Evolutionary conservation across 208 protist species (phyloP).

Genomic region (Phytomonas sp.): DNA sequence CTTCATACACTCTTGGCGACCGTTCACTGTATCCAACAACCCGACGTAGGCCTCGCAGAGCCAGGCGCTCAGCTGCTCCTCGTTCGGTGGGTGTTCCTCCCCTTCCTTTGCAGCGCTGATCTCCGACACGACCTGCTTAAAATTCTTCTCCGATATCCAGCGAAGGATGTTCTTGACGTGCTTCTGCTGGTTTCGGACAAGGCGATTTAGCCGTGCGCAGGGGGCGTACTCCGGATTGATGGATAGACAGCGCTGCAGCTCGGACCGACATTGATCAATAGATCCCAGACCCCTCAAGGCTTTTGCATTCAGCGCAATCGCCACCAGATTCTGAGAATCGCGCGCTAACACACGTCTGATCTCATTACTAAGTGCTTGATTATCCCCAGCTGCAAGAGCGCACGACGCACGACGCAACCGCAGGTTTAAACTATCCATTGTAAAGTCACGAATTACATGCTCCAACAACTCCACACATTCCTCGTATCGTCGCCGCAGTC

Average conservation of each 20-base stretch:
- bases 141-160: slow-evolving; percentile 35
- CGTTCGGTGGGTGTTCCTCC: slow-evolving; percentile 46
- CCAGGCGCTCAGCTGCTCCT: slow-evolving; percentile 66
- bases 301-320: slow-evolving; percentile 60
- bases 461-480: slow-evolving; percentile 51
- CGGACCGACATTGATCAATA: slow-evolving; percentile 48
- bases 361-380: slow-evolving; percentile 48
- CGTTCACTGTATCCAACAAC: slow-evolving; percentile 41
- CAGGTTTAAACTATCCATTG: slow-evolving; percentile 62
- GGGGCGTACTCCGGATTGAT: slow-evolving; percentile 78
- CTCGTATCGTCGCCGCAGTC: slow-evolving; percentile 15
- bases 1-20: slow-evolving; percentile 38
- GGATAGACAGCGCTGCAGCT: slow-evolving; percentile 68
- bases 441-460: slow-evolving; percentile 55
- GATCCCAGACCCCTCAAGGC: slow-evolving; percentile 66
- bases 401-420: slow-evolving; percentile 75
- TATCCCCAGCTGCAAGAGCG: slow-evolving; percentile 52
- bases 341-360: slow-evolving; percentile 62
- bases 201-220: slow-evolving; percentile 58
- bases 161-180: slow-evolving; percentile 23
- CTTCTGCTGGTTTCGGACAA: slow-evolving; percentile 61
- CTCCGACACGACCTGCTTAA: slow-evolving; percentile 25
- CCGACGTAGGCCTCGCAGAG: slow-evolving; percentile 67
- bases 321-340: slow-evolving; percentile 61
- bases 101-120: slow-evolving; percentile 35